These are phyloP conservation scores for Geotrichum phurueaensis DNA, from an alignment of 1,139 yeast species.

Conservation along the genomic window DNA sequence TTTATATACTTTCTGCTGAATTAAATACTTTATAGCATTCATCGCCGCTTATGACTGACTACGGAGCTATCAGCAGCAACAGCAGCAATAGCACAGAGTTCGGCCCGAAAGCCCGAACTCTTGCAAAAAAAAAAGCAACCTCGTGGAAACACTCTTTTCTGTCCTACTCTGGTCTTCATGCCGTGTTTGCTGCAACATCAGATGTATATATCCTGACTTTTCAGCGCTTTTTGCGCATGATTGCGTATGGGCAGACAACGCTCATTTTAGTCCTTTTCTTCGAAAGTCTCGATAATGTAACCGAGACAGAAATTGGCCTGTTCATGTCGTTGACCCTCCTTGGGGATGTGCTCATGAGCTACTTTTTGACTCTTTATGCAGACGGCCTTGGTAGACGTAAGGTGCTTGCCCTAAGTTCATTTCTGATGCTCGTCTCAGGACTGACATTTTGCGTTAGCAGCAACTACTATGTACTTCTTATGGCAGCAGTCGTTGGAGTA, in stretches of 20 bases:
- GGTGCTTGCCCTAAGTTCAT: constrained; percentile 59
- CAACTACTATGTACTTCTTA: constrained; percentile 49
- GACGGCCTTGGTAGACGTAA: constrained; percentile 66
- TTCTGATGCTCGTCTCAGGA: constrained; percentile 70
- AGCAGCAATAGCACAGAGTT: neutral
- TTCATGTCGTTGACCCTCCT: constrained; percentile 63
- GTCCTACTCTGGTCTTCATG: constrained; percentile 15
- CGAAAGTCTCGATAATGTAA: constrained; percentile 45
- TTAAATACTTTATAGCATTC: neutral
- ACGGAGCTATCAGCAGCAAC: neutral
- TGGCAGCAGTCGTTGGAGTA: constrained; percentile 62
- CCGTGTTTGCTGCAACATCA: constrained; percentile 10
- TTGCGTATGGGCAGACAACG: constrained; percentile 76
- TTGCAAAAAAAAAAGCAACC: neutral
- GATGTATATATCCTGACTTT: constrained; percentile 66
- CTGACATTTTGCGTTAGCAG: constrained; percentile 50
- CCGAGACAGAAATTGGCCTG: constrained; percentile 59
- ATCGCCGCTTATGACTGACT: neutral
- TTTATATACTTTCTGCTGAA: neutral
- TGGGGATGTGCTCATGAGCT: constrained; percentile 7
- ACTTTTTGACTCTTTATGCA: constrained; percentile 58
- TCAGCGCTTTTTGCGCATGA: constrained; percentile 66
- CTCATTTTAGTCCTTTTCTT: constrained; percentile 71
- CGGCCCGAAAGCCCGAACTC: neutral
- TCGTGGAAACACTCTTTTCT: neutral